A percentile compares a stretch with the other conserved stretches of the same genome.
Evolutionary conservation across 805 yeast genomes (phyloP).

Genomic region (Starmerella asiatica): DNA sequence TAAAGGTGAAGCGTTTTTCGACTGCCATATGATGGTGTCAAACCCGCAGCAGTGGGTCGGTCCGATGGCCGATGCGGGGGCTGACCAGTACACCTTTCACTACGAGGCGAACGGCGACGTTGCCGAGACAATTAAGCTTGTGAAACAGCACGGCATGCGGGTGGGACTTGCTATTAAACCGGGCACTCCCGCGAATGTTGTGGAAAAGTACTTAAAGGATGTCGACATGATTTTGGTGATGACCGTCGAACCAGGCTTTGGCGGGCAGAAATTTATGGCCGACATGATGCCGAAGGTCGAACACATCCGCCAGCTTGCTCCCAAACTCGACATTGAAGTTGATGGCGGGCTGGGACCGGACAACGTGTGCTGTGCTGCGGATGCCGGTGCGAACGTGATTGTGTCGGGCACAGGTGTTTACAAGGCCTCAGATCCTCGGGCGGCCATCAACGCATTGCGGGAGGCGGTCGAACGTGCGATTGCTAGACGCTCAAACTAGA

Average conservation of each 20-base stretch:
- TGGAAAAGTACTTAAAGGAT: slow-evolving; percentile 57
- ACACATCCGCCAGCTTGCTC: slow-evolving; percentile 55
- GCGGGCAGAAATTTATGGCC: slow-evolving; percentile 92
- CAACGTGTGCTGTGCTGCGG: slow-evolving; percentile 78
- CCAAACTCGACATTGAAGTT: slow-evolving; percentile 77
- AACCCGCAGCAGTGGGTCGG: slow-evolving; percentile 87
- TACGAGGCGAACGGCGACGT: slow-evolving; percentile 77
- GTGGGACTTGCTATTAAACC: slow-evolving; percentile 95
- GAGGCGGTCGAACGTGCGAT: slow-evolving; percentile 35
- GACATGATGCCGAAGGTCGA: slow-evolving; percentile 95
- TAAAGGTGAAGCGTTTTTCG: slow-evolving; percentile 53
- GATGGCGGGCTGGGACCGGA: slow-evolving; percentile 91
- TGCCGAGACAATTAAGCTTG: slow-evolving; percentile 53
- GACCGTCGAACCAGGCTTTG: slow-evolving; percentile 99
- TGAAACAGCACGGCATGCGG: slow-evolving; percentile 69
- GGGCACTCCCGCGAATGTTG: slow-evolving; percentile 72
- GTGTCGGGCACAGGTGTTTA: slow-evolving; percentile 96
- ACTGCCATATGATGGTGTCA: slow-evolving; percentile 97
- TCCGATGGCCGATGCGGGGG: slow-evolving; percentile 85
- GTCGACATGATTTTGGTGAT: slow-evolving; percentile 92
- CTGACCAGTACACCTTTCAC: slow-evolving; percentile 92
- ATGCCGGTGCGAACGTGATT: slow-evolving; percentile 94
- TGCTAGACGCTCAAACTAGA: slow-evolving; percentile 3
- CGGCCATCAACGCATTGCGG: slow-evolving; percentile 58
- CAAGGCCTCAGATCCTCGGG: slow-evolving; percentile 65